Evolutionary conservation across 352 stramenopile species (phyloP).

Genomic region (Phytopythium chamaehyphon): DNA sequence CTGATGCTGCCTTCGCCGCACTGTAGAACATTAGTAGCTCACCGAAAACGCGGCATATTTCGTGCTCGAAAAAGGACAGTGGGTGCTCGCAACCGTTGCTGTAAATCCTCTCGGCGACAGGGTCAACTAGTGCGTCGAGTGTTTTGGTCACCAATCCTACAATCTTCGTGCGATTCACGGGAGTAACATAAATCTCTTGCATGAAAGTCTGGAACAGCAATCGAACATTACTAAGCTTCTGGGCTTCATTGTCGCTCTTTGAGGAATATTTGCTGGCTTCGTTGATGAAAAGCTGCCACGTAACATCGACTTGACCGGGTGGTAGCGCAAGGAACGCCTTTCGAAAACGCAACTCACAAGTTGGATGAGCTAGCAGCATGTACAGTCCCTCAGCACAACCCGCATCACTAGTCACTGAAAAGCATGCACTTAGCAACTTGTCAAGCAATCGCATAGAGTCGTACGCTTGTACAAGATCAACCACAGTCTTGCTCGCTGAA

Average conservation of each 20-base stretch:
- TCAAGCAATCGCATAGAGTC: conserved; percentile 84
- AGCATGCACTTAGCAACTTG: conserved; percentile 38
- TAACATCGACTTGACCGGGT: conserved; percentile 68
- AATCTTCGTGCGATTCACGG: conserved; percentile 66
- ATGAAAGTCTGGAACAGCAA: conserved; percentile 75
- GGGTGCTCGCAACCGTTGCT: background rate
- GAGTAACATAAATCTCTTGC: conserved; percentile 78
- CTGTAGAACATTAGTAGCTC: conserved; percentile 70
- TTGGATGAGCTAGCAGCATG: conserved; percentile 34
- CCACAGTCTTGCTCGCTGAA: conserved; percentile 35
- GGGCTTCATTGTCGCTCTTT: conserved; percentile 14
- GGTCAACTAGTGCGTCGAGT: conserved; percentile 44
- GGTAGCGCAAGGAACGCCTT: conserved; percentile 69
- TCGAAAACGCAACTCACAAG: conserved; percentile 47
- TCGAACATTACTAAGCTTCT: conserved; percentile 49
- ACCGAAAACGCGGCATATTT: conserved; percentile 72
- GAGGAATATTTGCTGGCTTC: conserved; percentile 13
- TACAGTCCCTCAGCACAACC: conserved; percentile 31
- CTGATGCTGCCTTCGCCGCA: conserved; percentile 28
- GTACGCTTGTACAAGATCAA: conserved; percentile 66
- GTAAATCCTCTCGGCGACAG: conserved; percentile 18
- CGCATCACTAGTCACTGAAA: conserved; percentile 21
- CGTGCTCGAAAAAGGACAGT: conserved; percentile 43
- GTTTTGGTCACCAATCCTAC: conserved; percentile 41
- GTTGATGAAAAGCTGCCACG: conserved; percentile 69